These are phyloP conservation scores for Nannizziopsis arthrosporioides DNA, from an alignment of 2,329 filamentous ascomycete species.

Conservation along the genomic window DNA sequence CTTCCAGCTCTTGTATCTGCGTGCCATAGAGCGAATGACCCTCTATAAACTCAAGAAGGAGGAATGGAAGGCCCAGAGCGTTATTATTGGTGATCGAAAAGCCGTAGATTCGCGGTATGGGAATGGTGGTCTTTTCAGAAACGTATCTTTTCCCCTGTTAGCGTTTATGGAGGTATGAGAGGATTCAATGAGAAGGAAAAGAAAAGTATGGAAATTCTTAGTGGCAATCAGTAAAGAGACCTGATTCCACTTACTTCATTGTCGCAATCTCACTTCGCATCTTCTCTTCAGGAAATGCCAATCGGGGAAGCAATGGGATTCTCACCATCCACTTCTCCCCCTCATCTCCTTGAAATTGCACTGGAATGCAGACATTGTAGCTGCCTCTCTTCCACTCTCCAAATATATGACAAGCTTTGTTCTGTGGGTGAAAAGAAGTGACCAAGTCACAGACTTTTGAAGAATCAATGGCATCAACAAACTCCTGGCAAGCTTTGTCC, in stretches of 20 bases:
- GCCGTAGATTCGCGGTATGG: conserved; percentile 13
- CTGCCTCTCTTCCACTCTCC: conserved; percentile 1
- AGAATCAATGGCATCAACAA: conserved; percentile 3
- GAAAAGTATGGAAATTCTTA: too few species aligned
- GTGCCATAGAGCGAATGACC: conserved; percentile 4
- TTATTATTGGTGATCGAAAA: conserved; percentile 11
- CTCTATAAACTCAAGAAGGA: conserved; percentile 6
- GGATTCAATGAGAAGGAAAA: too few species aligned
- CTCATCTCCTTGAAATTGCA: conserved; percentile 2
- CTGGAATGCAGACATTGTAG: conserved; percentile 10
- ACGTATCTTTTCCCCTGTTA: conserved; percentile 9
- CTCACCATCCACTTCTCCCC: conserved; percentile 5
- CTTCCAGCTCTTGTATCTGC: neutral
- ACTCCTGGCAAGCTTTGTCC: neutral
- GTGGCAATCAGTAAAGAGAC: too few species aligned
- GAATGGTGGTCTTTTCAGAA: conserved; percentile 15
- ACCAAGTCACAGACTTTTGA: neutral
- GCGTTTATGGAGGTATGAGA: too few species aligned
- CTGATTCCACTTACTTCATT: conserved; percentile 9
- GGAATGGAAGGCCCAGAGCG: conserved; percentile 7
- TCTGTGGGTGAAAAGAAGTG: conserved; percentile 3
- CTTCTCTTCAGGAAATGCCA: conserved; percentile 10
- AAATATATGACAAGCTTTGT: conserved; percentile 1
- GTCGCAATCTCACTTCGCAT: conserved; percentile 9
- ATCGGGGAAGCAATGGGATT: conserved; percentile 11